Evolutionary conservation across 495 filamentous ascomycete genomes (phyloP), one percentile per base, ranked within the genome.

Genomic region (Penicillium dipodomyicola): DNA sequence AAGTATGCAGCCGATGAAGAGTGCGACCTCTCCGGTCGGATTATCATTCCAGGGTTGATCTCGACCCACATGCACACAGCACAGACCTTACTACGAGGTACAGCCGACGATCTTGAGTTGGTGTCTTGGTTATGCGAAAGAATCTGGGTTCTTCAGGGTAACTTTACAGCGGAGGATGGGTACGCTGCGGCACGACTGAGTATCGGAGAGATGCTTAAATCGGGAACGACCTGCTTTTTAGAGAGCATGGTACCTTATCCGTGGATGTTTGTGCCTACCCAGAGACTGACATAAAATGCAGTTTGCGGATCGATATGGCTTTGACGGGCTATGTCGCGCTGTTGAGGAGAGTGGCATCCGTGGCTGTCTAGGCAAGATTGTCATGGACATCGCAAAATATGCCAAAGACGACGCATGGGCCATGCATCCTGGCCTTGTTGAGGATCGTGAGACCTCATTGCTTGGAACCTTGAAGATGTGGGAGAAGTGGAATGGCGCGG

Each of bases 1-100:
- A 57, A 53, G 39, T 68, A 70, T 39, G 55, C 68, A 15, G 23
- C 59, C 8, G 68, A 72, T 2, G 61, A 72, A n/a, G 56, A 70
- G 20, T 52, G 58, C 19, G 67, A 78, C 51, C 65, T 77, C 6
- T 54, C 61, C 22, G 70, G 72, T 20, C 69, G 70, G 7, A 79
- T 81, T 46, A 58, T 81, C 43, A 75, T 80, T 33, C 78, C 78
- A 0, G 78, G 78, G 0, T 49, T 81, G 25, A 74, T 81, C 49
- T 78, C 73, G 11, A 79, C 77, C 5, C 78, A 81, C 51, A 75
- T 77, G 63, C 78, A 81, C 59, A 72, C 76, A 1, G 76, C 75
- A 2, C 78, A 81, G 60, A 77, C 77, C 2, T 62, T 80, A 3
- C 62, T 81, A 6, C 72, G 77, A n/a, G 78, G 78, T 14, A 64